These are phyloP conservation scores for Mollisia scopiformis DNA, from an alignment of 2,329 filamentous ascomycete genomes.

Conservation along the genomic window DNA sequence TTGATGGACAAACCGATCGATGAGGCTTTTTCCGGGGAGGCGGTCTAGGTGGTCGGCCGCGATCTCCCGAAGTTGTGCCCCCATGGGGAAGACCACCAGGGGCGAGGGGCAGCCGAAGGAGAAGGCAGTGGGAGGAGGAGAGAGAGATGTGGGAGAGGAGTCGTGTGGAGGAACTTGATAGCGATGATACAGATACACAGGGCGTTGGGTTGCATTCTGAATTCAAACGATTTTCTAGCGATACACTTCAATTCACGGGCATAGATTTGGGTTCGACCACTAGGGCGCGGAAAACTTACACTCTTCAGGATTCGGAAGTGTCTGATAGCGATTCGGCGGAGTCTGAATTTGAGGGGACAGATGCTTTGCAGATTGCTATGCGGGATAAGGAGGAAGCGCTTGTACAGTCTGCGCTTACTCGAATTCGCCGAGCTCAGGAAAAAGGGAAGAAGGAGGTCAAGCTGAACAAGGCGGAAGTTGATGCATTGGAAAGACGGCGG, in stretches of 20 bases:
- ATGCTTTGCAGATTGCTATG: slow-evolving; percentile 55
- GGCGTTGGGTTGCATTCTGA: slow-evolving; percentile 53
- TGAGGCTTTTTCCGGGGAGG: slow-evolving; percentile 99
- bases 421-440: slow-evolving; percentile 77
- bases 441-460: slow-evolving; percentile 79
- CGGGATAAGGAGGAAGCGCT: slow-evolving; percentile 73
- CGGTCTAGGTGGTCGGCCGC: slow-evolving; percentile 99
- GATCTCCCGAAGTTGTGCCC: slow-evolving; percentile 94
- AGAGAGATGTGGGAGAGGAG: slow-evolving; percentile 53
- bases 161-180: slow-evolving; percentile 68
- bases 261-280: slow-evolving; percentile 53
- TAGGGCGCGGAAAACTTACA: slow-evolving; percentile 32
- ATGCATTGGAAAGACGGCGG: slow-evolving; percentile 72
- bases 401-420: slow-evolving; percentile 76
- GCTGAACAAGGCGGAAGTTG: slow-evolving; percentile 78
- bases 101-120: slow-evolving; percentile 71
- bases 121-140: slow-evolving; percentile 54
- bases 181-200: slow-evolving; percentile 57
- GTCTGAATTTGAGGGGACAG: slow-evolving; percentile 53
- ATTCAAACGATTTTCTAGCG: slow-evolving; percentile 57
- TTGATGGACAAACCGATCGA: slow-evolving; percentile 99
- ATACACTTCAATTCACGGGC: slow-evolving; percentile 63
- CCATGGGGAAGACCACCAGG: slow-evolving; percentile 99
- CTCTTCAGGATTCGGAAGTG: slow-evolving; percentile 14
- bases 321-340: slow-evolving; percentile 46